phyloP scores from a whole-genome alignment of 331 rosid genomes.

The Arachis monticola region DNA sequence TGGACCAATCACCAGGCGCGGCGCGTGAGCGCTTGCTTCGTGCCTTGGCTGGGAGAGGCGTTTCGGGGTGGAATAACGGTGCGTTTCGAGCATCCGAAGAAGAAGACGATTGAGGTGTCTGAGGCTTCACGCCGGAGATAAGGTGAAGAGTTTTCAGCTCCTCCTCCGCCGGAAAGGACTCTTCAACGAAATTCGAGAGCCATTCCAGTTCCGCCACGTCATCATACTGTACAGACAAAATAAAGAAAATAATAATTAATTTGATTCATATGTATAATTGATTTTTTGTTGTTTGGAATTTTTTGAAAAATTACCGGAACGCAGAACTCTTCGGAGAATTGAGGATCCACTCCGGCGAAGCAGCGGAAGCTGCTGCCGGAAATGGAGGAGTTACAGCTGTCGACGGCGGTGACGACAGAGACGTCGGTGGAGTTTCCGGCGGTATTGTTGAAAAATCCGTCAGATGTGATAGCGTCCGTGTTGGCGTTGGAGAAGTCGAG shows the following conservation, averaged over 20 bases:
- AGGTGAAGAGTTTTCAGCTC: constrained; percentile 69
- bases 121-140: constrained; percentile 62
- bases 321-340: constrained; percentile 71
- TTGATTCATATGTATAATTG: background rate
- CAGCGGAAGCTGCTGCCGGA: constrained; percentile 54
- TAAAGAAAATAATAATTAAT: background rate
- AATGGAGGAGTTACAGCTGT: constrained; percentile 78
- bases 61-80: constrained; percentile 61
- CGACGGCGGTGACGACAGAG: constrained; percentile 68
- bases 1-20: constrained; percentile 95
- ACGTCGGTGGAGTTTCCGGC: constrained; percentile 69
- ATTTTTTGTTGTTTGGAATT: background rate
- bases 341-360: constrained; percentile 54
- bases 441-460: constrained; percentile 67
- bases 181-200: constrained; percentile 95
- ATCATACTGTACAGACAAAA: constrained; percentile 58
- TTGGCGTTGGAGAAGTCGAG: constrained; percentile 83
- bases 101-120: constrained; percentile 78
- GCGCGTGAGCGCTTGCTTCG: constrained; percentile 97
- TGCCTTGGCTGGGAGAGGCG: constrained; percentile 93
- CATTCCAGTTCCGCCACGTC: constrained; percentile 96
- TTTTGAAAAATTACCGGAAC: constrained; percentile 69
- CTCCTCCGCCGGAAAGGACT: constrained; percentile 78
- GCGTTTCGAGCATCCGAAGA: constrained; percentile 72
- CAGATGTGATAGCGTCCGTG: constrained; percentile 67